phyloP scores from a whole-genome alignment of 2,329 filamentous ascomycete genomes.

The Penicillium fuscoglaucum region DNA sequence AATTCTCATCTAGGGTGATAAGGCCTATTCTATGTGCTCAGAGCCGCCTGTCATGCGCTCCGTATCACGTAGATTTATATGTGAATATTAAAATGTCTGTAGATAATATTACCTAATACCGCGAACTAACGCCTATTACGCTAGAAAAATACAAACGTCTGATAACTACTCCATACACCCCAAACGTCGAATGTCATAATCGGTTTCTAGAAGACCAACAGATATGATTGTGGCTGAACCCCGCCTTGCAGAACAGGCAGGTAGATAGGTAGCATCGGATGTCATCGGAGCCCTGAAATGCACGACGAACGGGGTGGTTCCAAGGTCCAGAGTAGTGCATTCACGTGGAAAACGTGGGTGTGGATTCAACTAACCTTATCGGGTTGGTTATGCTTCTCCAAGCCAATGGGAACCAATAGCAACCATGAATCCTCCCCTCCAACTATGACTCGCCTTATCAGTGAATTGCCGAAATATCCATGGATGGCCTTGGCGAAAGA shows the following conservation, averaged over 20 bases:
- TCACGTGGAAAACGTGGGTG: background rate
- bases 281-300: background rate
- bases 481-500: background rate
- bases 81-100: too few relatives aligned
- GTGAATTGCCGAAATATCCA: background rate
- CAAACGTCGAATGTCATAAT: too few relatives aligned
- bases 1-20: background rate
- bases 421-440: background rate
- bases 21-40: background rate
- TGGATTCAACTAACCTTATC: background rate
- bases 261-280: background rate
- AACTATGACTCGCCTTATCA: background rate
- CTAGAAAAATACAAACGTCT: slow-evolving; percentile 27
- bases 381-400: background rate
- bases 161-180: background rate
- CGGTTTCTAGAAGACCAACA: background rate
- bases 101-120: too few relatives aligned
- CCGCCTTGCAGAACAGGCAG: background rate
- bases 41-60: background rate
- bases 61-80: background rate
- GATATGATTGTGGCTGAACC: background rate
- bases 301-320: background rate
- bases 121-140: background rate
- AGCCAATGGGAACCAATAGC: background rate
- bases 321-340: background rate